Evolutionary conservation across 2,329 filamentous ascomycete genomes (phyloP), one percentile per base, ranked within the genome.

Genomic region (Ciborinia camelliae): DNA sequence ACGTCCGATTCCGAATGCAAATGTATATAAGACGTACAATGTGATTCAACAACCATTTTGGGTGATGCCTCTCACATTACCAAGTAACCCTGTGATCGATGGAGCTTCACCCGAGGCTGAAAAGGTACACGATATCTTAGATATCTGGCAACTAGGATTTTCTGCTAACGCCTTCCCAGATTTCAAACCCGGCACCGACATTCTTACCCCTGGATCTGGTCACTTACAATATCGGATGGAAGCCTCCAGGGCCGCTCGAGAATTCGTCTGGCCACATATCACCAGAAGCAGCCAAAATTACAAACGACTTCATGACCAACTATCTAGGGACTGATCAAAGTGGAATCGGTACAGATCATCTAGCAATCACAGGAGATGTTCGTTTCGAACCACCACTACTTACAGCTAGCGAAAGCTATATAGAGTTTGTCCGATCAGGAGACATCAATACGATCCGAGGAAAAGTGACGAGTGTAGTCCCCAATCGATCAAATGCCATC

Each of bases 181-280:
- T 62, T 35, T 65, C 66, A n/a, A 74, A 75, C 2, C 74, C 81
- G 0, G 81, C 82, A 0, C 82, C 87, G 0, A 81, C 82, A 0
- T 93, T 93, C 69, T 75, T 92, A 0, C 91, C 91, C 0, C 76
- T 92, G 9, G 91, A 96, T 73, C 79, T 94, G 51, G 79, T 82
- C 2, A 85, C 90, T 2, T 92, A 90, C 72, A 91, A 95, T 71
- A 76, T 90, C 5, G 81, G 81, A 35, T 84, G 85, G 63, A 81
- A 90, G 6, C 83, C 85, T 0, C 75, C 79, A 0, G 81, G 79
- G 10, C 83, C 84, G 0, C 77, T 93, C 1, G 76, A 77, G 7
- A 88, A 92, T 67, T 81, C 78, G 0, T 86, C 90, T 57, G 89
- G 90, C 0, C 85, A 86, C 50, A 83, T 92, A 30, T 78, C 83